phyloP scores from a whole-genome alignment of 148 eudicot species.

The Amaranthus hypochondriacus region DNA sequence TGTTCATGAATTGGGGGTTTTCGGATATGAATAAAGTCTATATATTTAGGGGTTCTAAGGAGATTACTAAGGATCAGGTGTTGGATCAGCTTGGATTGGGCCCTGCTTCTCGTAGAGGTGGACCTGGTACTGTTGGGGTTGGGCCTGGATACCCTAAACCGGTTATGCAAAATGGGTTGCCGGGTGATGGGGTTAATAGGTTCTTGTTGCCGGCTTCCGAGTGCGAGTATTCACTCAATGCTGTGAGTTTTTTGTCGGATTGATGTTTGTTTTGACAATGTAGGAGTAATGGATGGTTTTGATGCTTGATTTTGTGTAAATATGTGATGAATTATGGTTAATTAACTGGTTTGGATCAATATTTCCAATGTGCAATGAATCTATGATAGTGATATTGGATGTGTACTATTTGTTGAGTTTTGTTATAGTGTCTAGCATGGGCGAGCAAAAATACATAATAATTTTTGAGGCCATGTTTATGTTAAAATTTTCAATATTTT shows the following conservation, averaged over 20 bases:
- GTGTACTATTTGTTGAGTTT: background rate
- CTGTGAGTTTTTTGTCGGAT: slow-evolving; percentile 37
- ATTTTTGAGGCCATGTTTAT: too few relatives aligned
- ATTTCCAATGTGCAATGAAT: too few relatives aligned
- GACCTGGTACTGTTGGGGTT: slow-evolving; percentile 24
- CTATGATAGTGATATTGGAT: too few relatives aligned
- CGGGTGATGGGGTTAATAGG: slow-evolving; percentile 42
- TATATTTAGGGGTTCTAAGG: slow-evolving; percentile 78
- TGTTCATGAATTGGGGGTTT: slow-evolving; percentile 92
- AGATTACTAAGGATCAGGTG: slow-evolving; percentile 68
- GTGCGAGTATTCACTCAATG: slow-evolving; percentile 69
- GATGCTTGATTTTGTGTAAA: background rate
- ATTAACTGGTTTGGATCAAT: too few relatives aligned
- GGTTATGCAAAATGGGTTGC: slow-evolving; percentile 36
- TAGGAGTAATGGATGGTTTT: background rate
- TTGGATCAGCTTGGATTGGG: slow-evolving; percentile 91
- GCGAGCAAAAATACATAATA: too few relatives aligned
- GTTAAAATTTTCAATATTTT: too few relatives aligned
- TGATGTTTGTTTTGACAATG: too few relatives aligned
- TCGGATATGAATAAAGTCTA: slow-evolving; percentile 76
- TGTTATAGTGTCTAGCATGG: too few relatives aligned
- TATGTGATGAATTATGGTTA: background rate
- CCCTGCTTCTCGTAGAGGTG: slow-evolving; percentile 30
- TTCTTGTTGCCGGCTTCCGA: slow-evolving; percentile 91
- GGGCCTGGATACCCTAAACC: slow-evolving; percentile 25